A percentile compares a stretch with the other conserved stretches of the same genome.
These are phyloP conservation scores for Lactarius quietus DNA, from an alignment of 768 basidiomycete species.

Conservation along the genomic window DNA sequence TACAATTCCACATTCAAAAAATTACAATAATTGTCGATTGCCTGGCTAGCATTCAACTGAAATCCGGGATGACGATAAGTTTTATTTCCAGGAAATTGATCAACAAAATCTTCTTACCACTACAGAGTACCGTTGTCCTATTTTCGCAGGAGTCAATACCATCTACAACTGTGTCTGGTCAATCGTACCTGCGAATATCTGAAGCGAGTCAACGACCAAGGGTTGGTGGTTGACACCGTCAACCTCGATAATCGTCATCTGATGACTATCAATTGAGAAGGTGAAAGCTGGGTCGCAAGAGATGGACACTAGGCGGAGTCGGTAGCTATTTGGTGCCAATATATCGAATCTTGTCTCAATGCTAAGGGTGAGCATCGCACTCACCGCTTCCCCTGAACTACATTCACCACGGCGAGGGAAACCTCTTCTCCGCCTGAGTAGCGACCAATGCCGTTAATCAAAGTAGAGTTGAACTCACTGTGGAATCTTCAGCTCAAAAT, in stretches of 20 bases:
- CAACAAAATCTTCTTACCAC: background rate
- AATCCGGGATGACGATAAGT: background rate
- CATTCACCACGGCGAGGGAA: slow-evolving; percentile 19
- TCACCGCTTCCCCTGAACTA: slow-evolving; percentile 13
- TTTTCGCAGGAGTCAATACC: background rate
- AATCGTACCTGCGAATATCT: slow-evolving; percentile 14
- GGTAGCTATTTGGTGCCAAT: background rate
- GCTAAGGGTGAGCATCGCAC: background rate
- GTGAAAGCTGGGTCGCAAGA: slow-evolving; percentile 13
- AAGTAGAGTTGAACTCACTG: slow-evolving; percentile 23
- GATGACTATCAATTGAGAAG: slow-evolving; percentile 24
- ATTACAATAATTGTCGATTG: background rate
- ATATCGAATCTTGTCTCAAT: background rate
- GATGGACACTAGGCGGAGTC: slow-evolving; percentile 14
- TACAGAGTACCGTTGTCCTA: slow-evolving; percentile 24
- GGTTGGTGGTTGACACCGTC: slow-evolving; percentile 23
- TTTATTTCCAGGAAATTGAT: background rate
- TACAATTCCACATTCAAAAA: no score
- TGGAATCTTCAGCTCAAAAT: background rate
- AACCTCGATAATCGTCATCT: slow-evolving; percentile 25
- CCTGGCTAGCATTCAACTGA: background rate
- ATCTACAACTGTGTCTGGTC: background rate
- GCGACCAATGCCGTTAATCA: slow-evolving; percentile 26
- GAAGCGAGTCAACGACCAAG: slow-evolving; percentile 12
- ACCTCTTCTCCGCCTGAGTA: slow-evolving; percentile 15